phyloP scores from a whole-genome alignment of 2,329 filamentous ascomycete genomes.

The Dothideomycetes sp. region DNA sequence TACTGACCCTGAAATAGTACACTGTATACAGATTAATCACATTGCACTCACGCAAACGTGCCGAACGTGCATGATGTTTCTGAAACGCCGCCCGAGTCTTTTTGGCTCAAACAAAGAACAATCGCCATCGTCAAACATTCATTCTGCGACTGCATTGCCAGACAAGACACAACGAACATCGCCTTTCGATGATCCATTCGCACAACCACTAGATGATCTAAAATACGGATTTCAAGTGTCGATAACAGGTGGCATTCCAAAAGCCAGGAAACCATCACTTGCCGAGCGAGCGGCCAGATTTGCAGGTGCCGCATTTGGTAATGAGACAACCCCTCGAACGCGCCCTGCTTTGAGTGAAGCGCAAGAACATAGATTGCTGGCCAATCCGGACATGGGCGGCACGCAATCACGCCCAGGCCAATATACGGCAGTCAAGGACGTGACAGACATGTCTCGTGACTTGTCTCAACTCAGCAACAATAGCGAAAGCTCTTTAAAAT shows the following conservation, averaged over 20 bases:
- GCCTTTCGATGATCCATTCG: slow-evolving; percentile 9
- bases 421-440: slow-evolving; percentile 7
- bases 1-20: too few relatives aligned
- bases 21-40: too few relatives aligned
- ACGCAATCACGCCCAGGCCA: background rate
- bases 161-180: background rate
- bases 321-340: too few relatives aligned
- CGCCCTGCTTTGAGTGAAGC: background rate
- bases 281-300: slow-evolving; percentile 14
- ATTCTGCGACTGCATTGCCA: too few relatives aligned
- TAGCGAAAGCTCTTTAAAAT: slow-evolving; percentile 2
- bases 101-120: background rate
- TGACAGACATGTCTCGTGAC: background rate
- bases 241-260: slow-evolving; percentile 15
- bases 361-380: too few relatives aligned
- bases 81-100: too few relatives aligned
- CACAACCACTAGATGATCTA: background rate
- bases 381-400: background rate
- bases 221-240: slow-evolving; percentile 12
- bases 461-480: background rate
- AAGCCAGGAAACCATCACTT: slow-evolving; percentile 13
- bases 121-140: background rate
- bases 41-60: too few relatives aligned
- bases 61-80: too few relatives aligned
- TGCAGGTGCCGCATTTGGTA: slow-evolving; percentile 11